phyloP scores from a whole-genome alignment of 2,329 filamentous ascomycete species.

The Chaetomium globosum region DNA sequence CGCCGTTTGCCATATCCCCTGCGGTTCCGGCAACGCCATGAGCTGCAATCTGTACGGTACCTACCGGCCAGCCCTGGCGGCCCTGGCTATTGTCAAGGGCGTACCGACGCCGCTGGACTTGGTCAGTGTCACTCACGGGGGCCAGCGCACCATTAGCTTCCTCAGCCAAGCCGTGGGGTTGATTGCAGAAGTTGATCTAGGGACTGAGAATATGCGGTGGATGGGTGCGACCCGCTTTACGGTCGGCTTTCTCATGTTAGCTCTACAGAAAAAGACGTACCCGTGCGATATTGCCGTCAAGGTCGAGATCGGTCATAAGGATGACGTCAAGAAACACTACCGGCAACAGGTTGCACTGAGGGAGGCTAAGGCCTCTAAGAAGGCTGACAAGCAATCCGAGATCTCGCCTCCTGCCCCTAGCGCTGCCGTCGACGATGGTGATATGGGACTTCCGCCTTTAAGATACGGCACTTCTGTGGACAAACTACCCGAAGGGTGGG shows the following conservation, averaged over 20 bases:
- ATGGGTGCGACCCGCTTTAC: slow-evolving; percentile 87
- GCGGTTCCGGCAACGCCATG: slow-evolving; percentile 93
- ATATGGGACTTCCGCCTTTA: slow-evolving; percentile 67
- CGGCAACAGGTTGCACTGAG: slow-evolving; percentile 24
- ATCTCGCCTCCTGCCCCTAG: slow-evolving; percentile 10
- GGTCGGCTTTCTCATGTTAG: slow-evolving; percentile 75
- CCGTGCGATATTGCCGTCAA: slow-evolving; percentile 88
- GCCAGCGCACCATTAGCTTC: slow-evolving; percentile 76
- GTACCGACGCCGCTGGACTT: slow-evolving; percentile 82
- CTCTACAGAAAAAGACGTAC: slow-evolving; percentile 76
- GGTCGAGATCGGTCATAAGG: slow-evolving; percentile 76
- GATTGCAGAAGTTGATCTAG: slow-evolving; percentile 85
- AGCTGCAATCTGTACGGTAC: slow-evolving; percentile 87
- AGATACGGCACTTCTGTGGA: slow-evolving; percentile 80
- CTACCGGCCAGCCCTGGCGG: slow-evolving; percentile 71
- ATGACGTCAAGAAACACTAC: slow-evolving; percentile 73
- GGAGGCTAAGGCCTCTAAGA: neutral
- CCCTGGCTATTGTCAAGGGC: slow-evolving; percentile 84
- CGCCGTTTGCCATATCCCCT: slow-evolving; percentile 84
- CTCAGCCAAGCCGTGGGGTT: slow-evolving; percentile 88
- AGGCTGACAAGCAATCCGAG: slow-evolving; percentile 7
- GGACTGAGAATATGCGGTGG: slow-evolving; percentile 88
- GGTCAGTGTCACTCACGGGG: slow-evolving; percentile 82
- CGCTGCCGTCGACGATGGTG: slow-evolving; percentile 19
- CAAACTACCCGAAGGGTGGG: slow-evolving; percentile 75